phyloP scores from a whole-genome alignment of 2,329 filamentous ascomycete species.

The Sporothrix brunneoviolacea region DNA sequence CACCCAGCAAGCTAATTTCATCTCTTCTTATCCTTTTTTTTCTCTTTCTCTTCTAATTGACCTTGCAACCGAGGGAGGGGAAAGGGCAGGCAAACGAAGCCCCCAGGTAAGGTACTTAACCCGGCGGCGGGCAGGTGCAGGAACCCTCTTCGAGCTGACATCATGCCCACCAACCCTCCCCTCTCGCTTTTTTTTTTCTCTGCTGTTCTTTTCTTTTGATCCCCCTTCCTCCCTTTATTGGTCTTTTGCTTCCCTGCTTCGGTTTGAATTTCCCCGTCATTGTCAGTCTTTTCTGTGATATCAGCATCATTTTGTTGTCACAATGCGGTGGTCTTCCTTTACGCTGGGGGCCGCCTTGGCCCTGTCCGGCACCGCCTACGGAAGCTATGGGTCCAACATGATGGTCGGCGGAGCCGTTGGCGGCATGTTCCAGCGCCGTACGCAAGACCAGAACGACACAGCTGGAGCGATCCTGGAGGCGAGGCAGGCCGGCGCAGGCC shows the following conservation, averaged over 20 bases:
- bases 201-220: too few relatives aligned
- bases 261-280: background rate
- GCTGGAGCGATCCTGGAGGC: background rate
- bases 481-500: conserved; percentile 7
- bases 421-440: background rate
- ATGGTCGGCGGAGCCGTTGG: background rate
- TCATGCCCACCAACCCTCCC: background rate
- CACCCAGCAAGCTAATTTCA: background rate
- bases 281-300: conserved; percentile 7
- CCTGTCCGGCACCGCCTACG: conserved; percentile 6
- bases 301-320: background rate
- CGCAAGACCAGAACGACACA: background rate
- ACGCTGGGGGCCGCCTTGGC: conserved; percentile 6
- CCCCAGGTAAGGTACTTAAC: background rate
- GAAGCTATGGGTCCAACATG: conserved; percentile 10
- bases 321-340: conserved; percentile 9
- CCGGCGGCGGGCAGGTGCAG: background rate
- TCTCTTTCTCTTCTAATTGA: background rate
- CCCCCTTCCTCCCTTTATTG: background rate
- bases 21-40: background rate
- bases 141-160: background rate
- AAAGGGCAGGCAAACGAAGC: background rate
- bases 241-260: background rate
- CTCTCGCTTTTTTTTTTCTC: background rate
- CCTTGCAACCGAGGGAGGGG: conserved; percentile 1